These are phyloP conservation scores for Xylariales sp. DNA, from an alignment of 2,329 filamentous ascomycete species.

Conservation along the genomic window DNA sequence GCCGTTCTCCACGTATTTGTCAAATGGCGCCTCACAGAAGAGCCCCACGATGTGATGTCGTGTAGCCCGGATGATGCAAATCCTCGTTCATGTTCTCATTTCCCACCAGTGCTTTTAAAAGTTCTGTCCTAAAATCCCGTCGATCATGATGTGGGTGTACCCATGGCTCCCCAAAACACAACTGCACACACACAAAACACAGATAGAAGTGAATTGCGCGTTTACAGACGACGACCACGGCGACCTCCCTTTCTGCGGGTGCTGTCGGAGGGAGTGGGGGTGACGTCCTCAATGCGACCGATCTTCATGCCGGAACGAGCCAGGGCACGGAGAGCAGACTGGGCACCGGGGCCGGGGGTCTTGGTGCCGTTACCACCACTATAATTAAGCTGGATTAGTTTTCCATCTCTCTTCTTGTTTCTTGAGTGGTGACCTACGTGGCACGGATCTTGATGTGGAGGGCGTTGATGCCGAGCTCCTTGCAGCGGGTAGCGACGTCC, in stretches of 20 bases:
- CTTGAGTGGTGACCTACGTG: background rate
- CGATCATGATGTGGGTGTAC: no score
- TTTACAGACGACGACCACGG: constrained; percentile 99
- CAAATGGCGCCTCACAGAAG: constrained; percentile 50
- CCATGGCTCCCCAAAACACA: no score
- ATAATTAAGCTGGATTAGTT: constrained; percentile 97
- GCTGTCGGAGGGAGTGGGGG: constrained; percentile 97
- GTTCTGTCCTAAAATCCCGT: constrained; percentile 16
- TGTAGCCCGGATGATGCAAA: constrained; percentile 41
- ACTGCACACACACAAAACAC: constrained; percentile 6
- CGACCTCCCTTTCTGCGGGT: constrained; percentile 99
- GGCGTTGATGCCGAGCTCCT: constrained; percentile 73
- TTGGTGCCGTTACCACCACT: constrained; percentile 99
- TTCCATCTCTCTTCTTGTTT: background rate
- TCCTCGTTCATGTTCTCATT: constrained; percentile 3
- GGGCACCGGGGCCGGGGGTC: constrained; percentile 97
- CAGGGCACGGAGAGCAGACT: constrained; percentile 97
- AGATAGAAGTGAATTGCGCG: constrained; percentile 30
- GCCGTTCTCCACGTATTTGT: constrained; percentile 73
- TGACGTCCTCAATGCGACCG: constrained; percentile 98
- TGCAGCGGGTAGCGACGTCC: constrained; percentile 86
- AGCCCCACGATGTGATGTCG: no score
- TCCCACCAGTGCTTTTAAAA: constrained; percentile 26
- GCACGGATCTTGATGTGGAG: constrained; percentile 65
- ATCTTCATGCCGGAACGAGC: constrained; percentile 99